Evolutionary conservation across 2,329 filamentous ascomycete species (phyloP), one percentile per base, ranked within the genome.

Genomic region (Conoideocrella luteorostrata): DNA sequence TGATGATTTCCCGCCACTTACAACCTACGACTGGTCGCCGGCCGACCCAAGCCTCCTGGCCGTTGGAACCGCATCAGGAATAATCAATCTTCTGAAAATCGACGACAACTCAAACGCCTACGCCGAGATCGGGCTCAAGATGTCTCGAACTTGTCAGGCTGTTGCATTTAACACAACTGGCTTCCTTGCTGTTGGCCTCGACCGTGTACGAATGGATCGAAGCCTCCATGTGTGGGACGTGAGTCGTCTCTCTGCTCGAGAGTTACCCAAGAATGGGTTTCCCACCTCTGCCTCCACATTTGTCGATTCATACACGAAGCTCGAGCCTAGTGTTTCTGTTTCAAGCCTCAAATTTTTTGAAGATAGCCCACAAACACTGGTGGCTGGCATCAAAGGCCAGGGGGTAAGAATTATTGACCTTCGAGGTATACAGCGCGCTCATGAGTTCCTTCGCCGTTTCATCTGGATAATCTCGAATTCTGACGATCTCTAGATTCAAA

Each of bases 171-270:
- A 82, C 56, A 80, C 78, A 4, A 73, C 71, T 5, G 83, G 84
- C 15, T 71, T 86, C 44, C 68, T 94, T 41, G 88, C 87, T 9
- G 86, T 89, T 22, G 88, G 86, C 2, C 70, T 93, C 41, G 88
- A 93, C 55, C 77, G 86, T 53, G 86, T 90, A 20, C 78, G 88
- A 24, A 89, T 87, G 63, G 88, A 93, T 57, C 79, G 84, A 50
- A 89, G 85, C 54, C 72, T 94, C 39, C 87, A 91, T 55, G 82
- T 93, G 23, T 93, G 86, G 77, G 86, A 94, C 60, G 74, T 89
- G 43, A 83, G 78, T 52, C 77, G 78, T 30, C 70, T 80, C 38
- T 74, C 71, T 17, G 70, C 63, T 34, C 66, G 74, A 61, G 71
- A 71, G 52, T 58, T 68, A 26, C 64, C 60, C 13, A 61, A 62